phyloP scores from a whole-genome alignment of 345 rosid genomes.

The Eucalyptus erythrocorys region DNA sequence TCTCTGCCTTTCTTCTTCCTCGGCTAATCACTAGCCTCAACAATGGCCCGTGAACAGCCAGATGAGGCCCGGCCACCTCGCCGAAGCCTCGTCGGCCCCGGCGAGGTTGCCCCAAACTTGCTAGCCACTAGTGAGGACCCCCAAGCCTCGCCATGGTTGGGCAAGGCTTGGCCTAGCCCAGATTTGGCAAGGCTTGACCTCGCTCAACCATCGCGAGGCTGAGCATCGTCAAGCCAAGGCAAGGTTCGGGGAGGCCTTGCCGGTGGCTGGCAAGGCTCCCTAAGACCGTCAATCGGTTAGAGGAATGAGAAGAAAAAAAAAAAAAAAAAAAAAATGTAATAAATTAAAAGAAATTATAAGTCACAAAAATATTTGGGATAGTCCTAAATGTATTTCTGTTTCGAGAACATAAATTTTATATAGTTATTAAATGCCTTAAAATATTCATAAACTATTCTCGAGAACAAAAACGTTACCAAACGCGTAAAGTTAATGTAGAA shows the following conservation, averaged over 20 bases:
- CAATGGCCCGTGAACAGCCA: rapidly evolving
- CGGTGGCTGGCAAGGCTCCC: rapidly evolving
- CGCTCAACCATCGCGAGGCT: rapidly evolving
- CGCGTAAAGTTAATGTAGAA: rapidly evolving
- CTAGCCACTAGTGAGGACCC: rapidly evolving
- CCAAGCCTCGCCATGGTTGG: rapidly evolving
- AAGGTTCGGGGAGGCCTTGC: rapidly evolving
- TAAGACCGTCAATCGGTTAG: rapidly evolving
- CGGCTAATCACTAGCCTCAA: rapidly evolving
- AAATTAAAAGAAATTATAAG: too few relatives aligned
- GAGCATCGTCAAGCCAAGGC: too few relatives aligned
- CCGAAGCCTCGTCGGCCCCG: rapidly evolving
- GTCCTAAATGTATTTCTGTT: rapidly evolving
- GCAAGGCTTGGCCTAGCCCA: too few relatives aligned
- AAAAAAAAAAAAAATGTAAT: too few relatives aligned
- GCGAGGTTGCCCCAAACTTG: rapidly evolving
- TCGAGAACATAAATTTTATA: rapidly evolving
- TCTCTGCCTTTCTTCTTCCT: too few relatives aligned
- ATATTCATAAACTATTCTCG: too few relatives aligned
- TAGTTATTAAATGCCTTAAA: rapidly evolving
- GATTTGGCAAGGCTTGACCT: too few relatives aligned
- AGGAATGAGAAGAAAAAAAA: too few relatives aligned
- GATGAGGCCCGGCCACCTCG: rapidly evolving
- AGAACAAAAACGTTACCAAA: too few relatives aligned
- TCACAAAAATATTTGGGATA: too few relatives aligned